These are phyloP conservation scores for Phytophthora quininea DNA, from an alignment of 352 stramenopile species.

Conservation along the genomic window DNA sequence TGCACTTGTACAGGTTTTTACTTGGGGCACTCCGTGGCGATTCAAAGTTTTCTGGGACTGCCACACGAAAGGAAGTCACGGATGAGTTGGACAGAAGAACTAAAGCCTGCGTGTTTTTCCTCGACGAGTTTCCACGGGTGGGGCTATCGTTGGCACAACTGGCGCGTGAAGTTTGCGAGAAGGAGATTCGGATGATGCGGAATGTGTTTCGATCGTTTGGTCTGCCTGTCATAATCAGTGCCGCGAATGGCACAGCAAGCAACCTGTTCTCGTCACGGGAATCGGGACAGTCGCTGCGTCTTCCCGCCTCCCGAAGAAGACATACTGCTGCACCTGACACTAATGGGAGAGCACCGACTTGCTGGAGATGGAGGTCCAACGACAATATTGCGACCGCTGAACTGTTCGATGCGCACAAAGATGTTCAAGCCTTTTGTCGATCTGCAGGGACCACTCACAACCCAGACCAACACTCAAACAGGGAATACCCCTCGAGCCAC, in stretches of 20 bases:
- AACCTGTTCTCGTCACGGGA: background rate
- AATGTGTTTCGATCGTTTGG: slow-evolving; percentile 7
- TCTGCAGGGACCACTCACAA: background rate
- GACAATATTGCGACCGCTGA: background rate
- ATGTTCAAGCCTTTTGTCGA: background rate
- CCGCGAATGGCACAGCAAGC: slow-evolving; percentile 10
- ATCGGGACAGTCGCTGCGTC: background rate
- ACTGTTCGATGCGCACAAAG: background rate
- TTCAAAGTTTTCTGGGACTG: background rate
- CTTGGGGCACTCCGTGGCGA: background rate
- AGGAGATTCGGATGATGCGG: background rate
- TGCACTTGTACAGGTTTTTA: background rate
- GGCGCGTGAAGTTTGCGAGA: background rate
- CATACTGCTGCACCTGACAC: slow-evolving; percentile 5
- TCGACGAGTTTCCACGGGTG: slow-evolving; percentile 11
- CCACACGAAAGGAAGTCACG: background rate
- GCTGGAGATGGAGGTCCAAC: background rate
- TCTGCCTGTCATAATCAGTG: slow-evolving; percentile 4
- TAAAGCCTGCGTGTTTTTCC: slow-evolving; percentile 2
- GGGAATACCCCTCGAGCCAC: background rate
- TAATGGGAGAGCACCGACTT: background rate
- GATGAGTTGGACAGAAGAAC: background rate
- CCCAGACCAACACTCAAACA: background rate
- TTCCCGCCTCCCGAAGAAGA: slow-evolving; percentile 5
- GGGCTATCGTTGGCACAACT: background rate